Percentiles rank a stretch among this genome's conserved stretches.
Evolutionary conservation across 2,329 filamentous ascomycete species (phyloP).

Genomic region (Dryadomyces quercus-mongolicae): DNA sequence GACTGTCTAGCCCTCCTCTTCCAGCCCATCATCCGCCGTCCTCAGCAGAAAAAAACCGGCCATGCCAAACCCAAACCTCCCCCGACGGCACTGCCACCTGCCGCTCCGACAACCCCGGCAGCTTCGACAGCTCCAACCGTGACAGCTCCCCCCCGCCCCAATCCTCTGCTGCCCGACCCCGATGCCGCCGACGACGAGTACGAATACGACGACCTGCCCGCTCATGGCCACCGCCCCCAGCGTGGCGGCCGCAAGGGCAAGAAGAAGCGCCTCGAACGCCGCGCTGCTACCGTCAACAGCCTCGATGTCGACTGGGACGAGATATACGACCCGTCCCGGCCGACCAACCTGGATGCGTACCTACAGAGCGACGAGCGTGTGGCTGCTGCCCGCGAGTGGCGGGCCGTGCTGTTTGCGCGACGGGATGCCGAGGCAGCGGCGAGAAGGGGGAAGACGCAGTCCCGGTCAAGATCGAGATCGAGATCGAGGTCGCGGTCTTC

Average conservation of each 20-base stretch:
- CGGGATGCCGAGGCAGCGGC: slow-evolving; percentile 29
- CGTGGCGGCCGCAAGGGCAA: slow-evolving; percentile 51
- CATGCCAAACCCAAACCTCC: slow-evolving; percentile 35
- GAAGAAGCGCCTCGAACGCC: slow-evolving; percentile 46
- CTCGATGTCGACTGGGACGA: slow-evolving; percentile 70
- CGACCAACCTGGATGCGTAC: slow-evolving; percentile 78
- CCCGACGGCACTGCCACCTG: not conserved
- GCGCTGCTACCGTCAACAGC: slow-evolving; percentile 37
- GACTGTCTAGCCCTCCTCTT: slow-evolving; percentile 55
- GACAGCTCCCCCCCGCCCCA: slow-evolving; percentile 20
- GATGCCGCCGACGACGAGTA: slow-evolving; percentile 29
- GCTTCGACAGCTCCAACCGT: slow-evolving; percentile 13
- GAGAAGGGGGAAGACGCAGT: slow-evolving; percentile 15
- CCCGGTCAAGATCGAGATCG: too few species aligned
- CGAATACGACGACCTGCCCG: not conserved
- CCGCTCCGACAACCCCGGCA: slow-evolving; percentile 9
- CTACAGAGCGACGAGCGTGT: slow-evolving; percentile 74
- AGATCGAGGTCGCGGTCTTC: not conserved
- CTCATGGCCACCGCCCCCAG: slow-evolving; percentile 26
- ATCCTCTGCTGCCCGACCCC: slow-evolving; percentile 73
- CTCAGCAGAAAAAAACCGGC: slow-evolving; percentile 41
- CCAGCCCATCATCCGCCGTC: slow-evolving; percentile 77
- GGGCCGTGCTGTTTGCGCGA: slow-evolving; percentile 65
- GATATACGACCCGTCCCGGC: slow-evolving; percentile 72
- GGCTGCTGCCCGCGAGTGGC: slow-evolving; percentile 74